Conservation (phyloP, 306 rosid species). For the Citrullus mucosospermus region DNA sequence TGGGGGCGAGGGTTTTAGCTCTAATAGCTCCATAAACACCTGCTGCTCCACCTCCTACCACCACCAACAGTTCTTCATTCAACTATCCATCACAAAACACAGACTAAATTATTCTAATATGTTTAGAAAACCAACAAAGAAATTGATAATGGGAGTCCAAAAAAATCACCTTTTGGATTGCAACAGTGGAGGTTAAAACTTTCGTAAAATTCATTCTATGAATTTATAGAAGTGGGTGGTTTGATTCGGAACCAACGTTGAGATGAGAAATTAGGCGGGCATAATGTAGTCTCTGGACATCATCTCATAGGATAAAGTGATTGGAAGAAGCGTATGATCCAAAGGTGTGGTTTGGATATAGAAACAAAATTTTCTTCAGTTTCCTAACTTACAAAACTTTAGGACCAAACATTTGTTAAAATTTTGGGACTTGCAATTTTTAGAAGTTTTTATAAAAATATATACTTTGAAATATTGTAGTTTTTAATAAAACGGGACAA, state of each 20-base stretch:
- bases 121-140: not conserved
- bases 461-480: too few species aligned
- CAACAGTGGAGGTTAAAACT: slow-evolving; percentile 15
- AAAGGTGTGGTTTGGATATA: too few species aligned
- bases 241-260: not conserved
- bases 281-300: too few species aligned
- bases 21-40: slow-evolving; percentile 88
- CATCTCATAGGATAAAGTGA: too few species aligned
- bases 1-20: slow-evolving; percentile 71
- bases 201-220: not conserved
- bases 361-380: too few species aligned
- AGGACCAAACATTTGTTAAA: too few species aligned
- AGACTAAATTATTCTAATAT: not conserved
- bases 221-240: not conserved
- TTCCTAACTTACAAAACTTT: too few species aligned
- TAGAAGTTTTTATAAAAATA: too few species aligned
- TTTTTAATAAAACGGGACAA: too few species aligned
- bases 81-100: slow-evolving; percentile 19
- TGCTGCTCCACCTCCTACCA: slow-evolving; percentile 93
- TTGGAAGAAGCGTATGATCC: too few species aligned
- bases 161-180: slow-evolving; percentile 32
- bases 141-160: not conserved
- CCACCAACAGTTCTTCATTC: slow-evolving; percentile 54
- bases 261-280: too few species aligned
- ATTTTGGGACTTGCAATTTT: too few species aligned